These are phyloP conservation scores for Blastobotrys serpentis DNA, from an alignment of 1,139 yeast genomes.

Conservation along the genomic window DNA sequence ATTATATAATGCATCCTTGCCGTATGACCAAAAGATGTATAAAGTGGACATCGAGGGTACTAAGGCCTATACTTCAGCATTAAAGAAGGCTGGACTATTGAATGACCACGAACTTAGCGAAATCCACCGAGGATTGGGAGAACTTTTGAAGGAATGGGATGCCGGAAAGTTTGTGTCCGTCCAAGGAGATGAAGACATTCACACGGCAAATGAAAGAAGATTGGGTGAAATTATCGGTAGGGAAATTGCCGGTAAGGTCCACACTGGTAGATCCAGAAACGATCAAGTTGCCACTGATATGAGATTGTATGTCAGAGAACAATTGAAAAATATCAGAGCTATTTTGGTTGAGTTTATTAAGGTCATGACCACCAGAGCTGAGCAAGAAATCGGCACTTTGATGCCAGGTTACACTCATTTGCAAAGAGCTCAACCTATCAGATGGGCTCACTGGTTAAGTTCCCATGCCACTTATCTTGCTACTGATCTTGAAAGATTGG, in stretches of 20 bases:
- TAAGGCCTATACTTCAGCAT: slow-evolving; percentile 85
- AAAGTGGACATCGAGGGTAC: slow-evolving; percentile 93
- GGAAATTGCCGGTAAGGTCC: slow-evolving; percentile 93
- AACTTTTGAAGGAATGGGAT: slow-evolving; percentile 79
- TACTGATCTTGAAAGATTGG: slow-evolving; percentile 81
- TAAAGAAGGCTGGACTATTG: slow-evolving; percentile 72
- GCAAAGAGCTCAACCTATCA: slow-evolving; percentile 98
- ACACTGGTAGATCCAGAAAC: slow-evolving; percentile 96
- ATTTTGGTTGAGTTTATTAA: slow-evolving; percentile 61
- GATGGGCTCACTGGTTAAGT: slow-evolving; percentile 98
- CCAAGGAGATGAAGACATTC: slow-evolving; percentile 96
- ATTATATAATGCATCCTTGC: slow-evolving; percentile 91
- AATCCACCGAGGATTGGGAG: slow-evolving; percentile 77
- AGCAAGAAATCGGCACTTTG: slow-evolving; percentile 78
- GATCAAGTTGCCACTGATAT: slow-evolving; percentile 99
- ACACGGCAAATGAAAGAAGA: slow-evolving; percentile 97
- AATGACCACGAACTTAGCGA: slow-evolving; percentile 67
- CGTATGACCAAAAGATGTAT: slow-evolving; percentile 93
- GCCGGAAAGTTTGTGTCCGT: slow-evolving; percentile 71
- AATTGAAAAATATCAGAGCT: slow-evolving; percentile 57
- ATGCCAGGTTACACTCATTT: slow-evolving; percentile 99
- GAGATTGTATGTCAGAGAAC: slow-evolving; percentile 89
- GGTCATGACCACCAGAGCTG: slow-evolving; percentile 72
- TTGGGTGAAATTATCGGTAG: slow-evolving; percentile 94
- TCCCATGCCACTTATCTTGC: slow-evolving; percentile 93